A percentile compares a stretch with the other conserved stretches of the same genome.
phyloP scores from a whole-genome alignment of 2,329 filamentous ascomycete species.

The Fusarium pilosicola region DNA sequence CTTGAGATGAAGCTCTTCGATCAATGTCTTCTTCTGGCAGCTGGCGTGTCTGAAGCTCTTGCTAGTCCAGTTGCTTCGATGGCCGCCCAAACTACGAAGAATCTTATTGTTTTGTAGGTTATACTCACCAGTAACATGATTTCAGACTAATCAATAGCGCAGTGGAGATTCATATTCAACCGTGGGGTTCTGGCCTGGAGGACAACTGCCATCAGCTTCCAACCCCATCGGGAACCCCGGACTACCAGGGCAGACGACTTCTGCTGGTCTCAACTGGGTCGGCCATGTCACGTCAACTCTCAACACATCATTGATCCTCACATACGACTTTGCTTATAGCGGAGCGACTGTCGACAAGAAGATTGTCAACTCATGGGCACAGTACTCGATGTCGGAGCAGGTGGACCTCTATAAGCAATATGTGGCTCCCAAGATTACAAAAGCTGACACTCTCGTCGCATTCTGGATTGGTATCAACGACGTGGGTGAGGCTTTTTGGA shows the following conservation, averaged over 20 bases:
- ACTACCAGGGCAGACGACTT: slow-evolving; percentile 32
- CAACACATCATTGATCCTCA: slow-evolving; percentile 26
- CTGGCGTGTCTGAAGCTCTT: background rate
- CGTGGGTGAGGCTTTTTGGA: slow-evolving; percentile 35
- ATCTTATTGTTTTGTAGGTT: slow-evolving; percentile 19
- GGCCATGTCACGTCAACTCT: slow-evolving; percentile 28
- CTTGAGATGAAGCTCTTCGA: background rate
- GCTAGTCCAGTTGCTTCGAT: background rate
- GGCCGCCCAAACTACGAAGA: background rate
- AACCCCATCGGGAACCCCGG: slow-evolving; percentile 33
- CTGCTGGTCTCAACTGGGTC: slow-evolving; percentile 35
- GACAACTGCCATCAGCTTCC: slow-evolving; percentile 9
- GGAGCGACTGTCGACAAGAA: slow-evolving; percentile 37
- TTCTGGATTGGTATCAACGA: slow-evolving; percentile 40
- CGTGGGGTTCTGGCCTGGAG: slow-evolving; percentile 31
- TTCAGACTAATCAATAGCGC: background rate
- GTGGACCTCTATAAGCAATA: slow-evolving; percentile 33
- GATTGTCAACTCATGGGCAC: slow-evolving; percentile 29
- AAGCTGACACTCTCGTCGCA: slow-evolving; percentile 6
- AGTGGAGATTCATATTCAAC: slow-evolving; percentile 38
- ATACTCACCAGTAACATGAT: rapidly evolving
- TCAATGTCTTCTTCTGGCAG: background rate
- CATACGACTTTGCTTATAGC: slow-evolving; percentile 36
- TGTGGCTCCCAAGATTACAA: slow-evolving; percentile 4
- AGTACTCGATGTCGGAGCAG: slow-evolving; percentile 33